Evolutionary conservation across 1,284 basidiomycete species (phyloP), one percentile per base, ranked within the genome.

Genomic region (Moesziomyces parantarcticus): DNA sequence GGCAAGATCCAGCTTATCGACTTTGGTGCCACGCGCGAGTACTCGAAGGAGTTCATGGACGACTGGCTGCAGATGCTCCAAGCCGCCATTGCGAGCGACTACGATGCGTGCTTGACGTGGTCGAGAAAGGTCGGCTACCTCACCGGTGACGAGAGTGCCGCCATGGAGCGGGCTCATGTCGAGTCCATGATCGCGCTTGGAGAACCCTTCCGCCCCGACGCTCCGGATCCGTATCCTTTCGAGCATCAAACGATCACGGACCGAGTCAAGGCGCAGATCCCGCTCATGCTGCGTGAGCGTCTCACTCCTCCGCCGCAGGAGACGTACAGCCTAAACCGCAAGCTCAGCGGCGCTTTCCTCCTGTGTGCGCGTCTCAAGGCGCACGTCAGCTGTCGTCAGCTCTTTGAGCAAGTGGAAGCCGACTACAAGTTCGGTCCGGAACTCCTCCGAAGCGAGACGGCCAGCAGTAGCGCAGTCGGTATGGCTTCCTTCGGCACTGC

Each of bases 241-340:
- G 90, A 89, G 0, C 86, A 75, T 13, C 83, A 88, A 25, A 89
- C 88, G 10, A 90, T 92, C 74, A 93, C 93, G 0, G 86, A 87
- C 13, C 86, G 89, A 65, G 93, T 96, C 59, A 88, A 92, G 25
- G 88, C 87, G 3, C 88, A 90, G 50, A 98, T 99, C 61, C 96
- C 96, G 3, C 86, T 92, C 55, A 98, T 99, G 94, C 87, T 99
- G 56, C 86, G 89, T 75, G 88, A 97, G 80, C 88, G 95, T 48
- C 87, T 96, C 25, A 95, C 93, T 2, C 96, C 96, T 0, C 96
- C 96, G 1, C 96, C 96, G 0, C 86, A 89, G 61, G 94, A 98
- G 85, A 98, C 96, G 1, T 98, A 98, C 84, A 93, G 91, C 82
- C 85, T 98, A 54, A 99, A 99, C 84, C 86, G 95, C 80, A 99